Evolutionary conservation across 805 yeast genomes (phyloP), one percentile per base, ranked within the genome.

Genomic region (Yarrowia divulgata): DNA sequence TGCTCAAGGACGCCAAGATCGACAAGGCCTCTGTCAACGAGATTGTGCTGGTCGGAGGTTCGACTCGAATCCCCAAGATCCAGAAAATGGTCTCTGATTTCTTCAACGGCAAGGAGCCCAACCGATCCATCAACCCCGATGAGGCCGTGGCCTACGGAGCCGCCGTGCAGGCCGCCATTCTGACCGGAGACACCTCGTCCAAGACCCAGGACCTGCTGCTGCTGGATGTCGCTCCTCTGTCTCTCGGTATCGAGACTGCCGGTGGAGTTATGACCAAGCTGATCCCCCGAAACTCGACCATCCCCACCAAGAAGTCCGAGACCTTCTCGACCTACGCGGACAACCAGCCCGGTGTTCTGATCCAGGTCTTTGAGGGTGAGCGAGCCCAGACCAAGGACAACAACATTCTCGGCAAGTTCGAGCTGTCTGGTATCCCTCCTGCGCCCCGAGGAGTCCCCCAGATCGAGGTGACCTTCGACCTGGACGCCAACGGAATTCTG

Each of bases 71-170:
- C 84, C 98, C 98, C 84, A 92, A 91, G 85, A 89, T 93, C 74
- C 97, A 93, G 85, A 93, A 92, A 83, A 86, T 93, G 77, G 97
- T 93, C 64, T 90, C 97, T 74, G 98, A 93, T 82, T 93, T 89
- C 88, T 93, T 93, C 88, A 91, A 93, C 82, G 60, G 60, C 3
- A 54, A 54, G 60, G 60, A 54, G 60, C 60, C 60, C 35, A 54
- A 54, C 60, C 60, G 60, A 14, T 54, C 60, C 60, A 54, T 54
- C 45, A 54, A 54, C 60, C 60, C 60, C 60, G 60, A 54, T 86
- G 97, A 93, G 85, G 97, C 97, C 78, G 97, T 93, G 82, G 97
- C 97, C 78, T 93, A 93, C 84, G 97, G 97, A 89, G 97, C 97
- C 75, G 97, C 97, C 73, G 97, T 93, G 74, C 97, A 93, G 85